Evolutionary conservation across 257 asterid genomes (phyloP).

Genomic region (Solanum tarijense): DNA sequence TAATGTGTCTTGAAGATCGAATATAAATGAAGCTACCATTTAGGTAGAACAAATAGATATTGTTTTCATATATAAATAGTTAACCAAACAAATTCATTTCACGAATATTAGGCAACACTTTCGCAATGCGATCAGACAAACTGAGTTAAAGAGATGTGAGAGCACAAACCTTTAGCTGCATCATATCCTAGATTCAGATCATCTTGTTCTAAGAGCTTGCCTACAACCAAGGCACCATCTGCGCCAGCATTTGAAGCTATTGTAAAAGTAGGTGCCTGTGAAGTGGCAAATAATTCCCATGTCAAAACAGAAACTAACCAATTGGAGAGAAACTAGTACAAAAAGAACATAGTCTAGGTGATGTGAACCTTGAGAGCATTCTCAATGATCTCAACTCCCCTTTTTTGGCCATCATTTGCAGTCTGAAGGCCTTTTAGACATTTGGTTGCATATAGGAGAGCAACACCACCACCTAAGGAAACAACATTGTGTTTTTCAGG

Average conservation of each 20-base stretch:
- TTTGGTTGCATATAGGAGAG: conserved; percentile 70
- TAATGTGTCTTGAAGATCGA: neutral
- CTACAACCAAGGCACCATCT: conserved; percentile 56
- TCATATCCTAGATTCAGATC: conserved; percentile 65
- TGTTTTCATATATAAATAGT: neutral
- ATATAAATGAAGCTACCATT: neutral
- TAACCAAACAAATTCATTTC: neutral
- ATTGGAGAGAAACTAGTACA: neutral
- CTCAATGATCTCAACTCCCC: conserved; percentile 71
- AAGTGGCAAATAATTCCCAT: conserved; percentile 1
- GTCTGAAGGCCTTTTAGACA: conserved; percentile 51
- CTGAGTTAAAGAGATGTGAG: neutral
- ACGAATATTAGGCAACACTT: neutral
- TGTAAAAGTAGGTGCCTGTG: conserved; percentile 67
- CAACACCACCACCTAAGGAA: conserved; percentile 79
- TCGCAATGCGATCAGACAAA: neutral
- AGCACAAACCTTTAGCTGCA: conserved; percentile 75
- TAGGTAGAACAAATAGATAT: neutral
- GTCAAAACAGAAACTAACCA: conserved; percentile 3
- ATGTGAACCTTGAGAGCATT: conserved; percentile 68
- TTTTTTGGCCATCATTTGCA: conserved; percentile 60
- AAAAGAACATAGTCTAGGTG: neutral
- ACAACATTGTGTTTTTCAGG: neutral
- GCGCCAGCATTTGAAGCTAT: conserved; percentile 84
- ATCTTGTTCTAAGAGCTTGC: conserved; percentile 75